Base-by-base conservation (phyloP, 176 grass and related monocot genomes). In the Bothriochloa decipiens region DNA sequence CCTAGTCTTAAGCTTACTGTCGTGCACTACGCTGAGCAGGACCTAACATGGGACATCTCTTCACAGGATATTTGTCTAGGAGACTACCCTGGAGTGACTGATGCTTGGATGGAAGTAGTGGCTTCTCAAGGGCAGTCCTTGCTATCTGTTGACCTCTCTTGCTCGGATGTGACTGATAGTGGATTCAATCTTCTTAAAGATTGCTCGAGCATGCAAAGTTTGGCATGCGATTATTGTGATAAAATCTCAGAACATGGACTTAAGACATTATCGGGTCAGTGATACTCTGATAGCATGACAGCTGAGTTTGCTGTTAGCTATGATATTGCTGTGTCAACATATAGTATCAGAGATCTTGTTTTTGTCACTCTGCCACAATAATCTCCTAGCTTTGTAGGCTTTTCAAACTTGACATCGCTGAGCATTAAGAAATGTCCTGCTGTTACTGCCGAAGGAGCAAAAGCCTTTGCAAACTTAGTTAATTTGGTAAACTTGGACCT, bases 401-500 rank as follows among this genome's bases (percentile, higher is more conserved):
- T 94, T 76, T 91, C 91, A 86, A 94, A 92, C 81, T 82, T 99
- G 84, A 96, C 88, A 35, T 94, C 93, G 0, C 75, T 99, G 28
- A 92, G 93, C 82, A 92, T 99, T 62, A 99, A 96, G 82, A 99
- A 95, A 74, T 94, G 88, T 82, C 50, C 75, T 65, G 86, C 86
- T 89, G 84, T 99, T 79, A 99, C 88, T 53, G 82, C 86, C 43
- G 91, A 96, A 86, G 96, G 93, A 91, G 89, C 88, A 87, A 95
- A 87, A 87, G 84, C 84, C 65, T 90, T 99, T 77, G 67, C 88
- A 66, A 91, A 94, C 50, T 89, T 99, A 68, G 20, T 94, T 70
- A 99, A 99, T 80, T 92, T 99, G 88, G 86, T 89, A 29, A 94
- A 91, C 82, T 91, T 99, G 70, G 93, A 99, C 64, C 92, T 99